Evolutionary conservation across 306 rosid genomes (phyloP).

Genomic region (Begonia loranthoides): DNA sequence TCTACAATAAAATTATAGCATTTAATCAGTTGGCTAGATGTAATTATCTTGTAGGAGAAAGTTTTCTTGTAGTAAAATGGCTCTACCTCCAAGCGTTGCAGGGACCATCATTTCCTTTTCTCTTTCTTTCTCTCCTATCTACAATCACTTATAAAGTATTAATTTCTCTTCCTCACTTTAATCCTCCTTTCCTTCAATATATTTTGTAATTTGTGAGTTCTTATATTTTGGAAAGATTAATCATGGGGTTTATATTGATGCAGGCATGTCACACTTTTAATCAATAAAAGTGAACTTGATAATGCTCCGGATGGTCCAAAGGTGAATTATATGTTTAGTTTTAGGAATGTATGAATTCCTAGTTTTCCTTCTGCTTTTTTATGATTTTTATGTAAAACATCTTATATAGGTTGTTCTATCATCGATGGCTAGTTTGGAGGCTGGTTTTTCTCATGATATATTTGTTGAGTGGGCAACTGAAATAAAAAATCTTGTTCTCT

Average conservation of each 20-base stretch:
- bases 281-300: constrained; percentile 78
- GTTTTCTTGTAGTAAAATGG: too few relatives aligned
- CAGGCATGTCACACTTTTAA: constrained; percentile 56
- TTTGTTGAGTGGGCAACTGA: constrained; percentile 89
- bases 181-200: too few relatives aligned
- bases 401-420: constrained; percentile 68
- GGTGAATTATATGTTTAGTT: constrained; percentile 22
- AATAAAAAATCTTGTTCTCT: constrained; percentile 65
- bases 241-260: constrained; percentile 29
- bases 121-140: too few relatives aligned
- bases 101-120: too few relatives aligned
- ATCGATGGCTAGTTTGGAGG: constrained; percentile 99
- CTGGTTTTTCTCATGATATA: constrained; percentile 94
- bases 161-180: too few relatives aligned
- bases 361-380: constrained; percentile 7
- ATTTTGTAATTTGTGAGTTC: neutral
- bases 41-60: too few relatives aligned
- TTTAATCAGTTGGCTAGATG: too few relatives aligned
- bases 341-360: constrained; percentile 4
- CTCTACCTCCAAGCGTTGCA: too few relatives aligned
- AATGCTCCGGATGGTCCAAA: constrained; percentile 90
- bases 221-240: constrained; percentile 10
- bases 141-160: too few relatives aligned
- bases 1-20: too few relatives aligned
- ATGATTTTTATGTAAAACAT: constrained; percentile 13